Evolutionary conservation across 2,329 filamentous ascomycete species (phyloP).

Genomic region (Aspergillus sojae): DNA sequence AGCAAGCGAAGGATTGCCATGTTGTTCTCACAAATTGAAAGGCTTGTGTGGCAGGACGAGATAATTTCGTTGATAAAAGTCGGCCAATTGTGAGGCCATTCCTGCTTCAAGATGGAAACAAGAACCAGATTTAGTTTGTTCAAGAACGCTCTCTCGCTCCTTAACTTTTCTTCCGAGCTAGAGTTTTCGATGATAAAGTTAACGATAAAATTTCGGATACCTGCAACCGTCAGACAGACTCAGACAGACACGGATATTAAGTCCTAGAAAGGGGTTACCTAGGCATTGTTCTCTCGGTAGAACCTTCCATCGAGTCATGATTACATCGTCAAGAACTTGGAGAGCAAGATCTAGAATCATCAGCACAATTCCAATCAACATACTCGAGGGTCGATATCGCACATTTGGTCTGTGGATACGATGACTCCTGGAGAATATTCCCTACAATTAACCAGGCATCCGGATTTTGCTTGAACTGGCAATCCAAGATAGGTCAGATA

Average conservation of each 20-base stretch:
- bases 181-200: constrained; percentile 97
- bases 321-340: constrained; percentile 96
- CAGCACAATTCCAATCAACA: constrained; percentile 28
- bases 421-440: constrained; percentile 90
- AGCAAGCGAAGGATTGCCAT: constrained; percentile 96
- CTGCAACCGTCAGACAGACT: constrained; percentile 49
- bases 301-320: constrained; percentile 99
- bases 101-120: constrained; percentile 96
- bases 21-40: constrained; percentile 99
- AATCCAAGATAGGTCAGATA: constrained; percentile 19
- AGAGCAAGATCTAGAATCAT: constrained; percentile 75
- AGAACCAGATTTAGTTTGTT: constrained; percentile 99
- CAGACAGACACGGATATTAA: not conserved
- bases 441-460: constrained; percentile 98
- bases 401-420: constrained; percentile 97
- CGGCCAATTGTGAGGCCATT: constrained; percentile 99
- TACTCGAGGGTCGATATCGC: constrained; percentile 41
- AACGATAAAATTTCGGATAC: constrained; percentile 98
- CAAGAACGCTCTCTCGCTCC: constrained; percentile 81
- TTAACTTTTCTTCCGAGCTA: constrained; percentile 82
- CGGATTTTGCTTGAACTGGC: constrained; percentile 96
- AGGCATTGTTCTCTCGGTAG: constrained; percentile 93
- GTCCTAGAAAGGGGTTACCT: constrained; percentile 57
- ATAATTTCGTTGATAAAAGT: constrained; percentile 99
- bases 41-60: constrained; percentile 87